A percentile compares a stretch with the other conserved stretches of the same genome.
These are phyloP conservation scores for Rosa chinensis DNA, from an alignment of 306 rosid species.

Conservation along the genomic window DNA sequence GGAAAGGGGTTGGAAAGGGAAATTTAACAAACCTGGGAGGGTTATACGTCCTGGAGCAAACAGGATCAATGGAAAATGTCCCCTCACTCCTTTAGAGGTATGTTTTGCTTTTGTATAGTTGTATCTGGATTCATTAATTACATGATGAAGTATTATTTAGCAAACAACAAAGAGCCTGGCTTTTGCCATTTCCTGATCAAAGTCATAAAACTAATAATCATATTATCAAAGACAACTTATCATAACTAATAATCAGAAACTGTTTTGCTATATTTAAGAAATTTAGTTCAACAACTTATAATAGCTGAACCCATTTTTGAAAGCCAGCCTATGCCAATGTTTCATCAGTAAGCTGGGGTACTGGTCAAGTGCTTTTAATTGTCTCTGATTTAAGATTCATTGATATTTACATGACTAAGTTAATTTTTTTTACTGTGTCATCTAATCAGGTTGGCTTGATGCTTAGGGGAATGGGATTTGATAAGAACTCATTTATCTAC, in stretches of 20 bases:
- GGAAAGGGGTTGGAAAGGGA: conserved; percentile 98
- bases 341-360: not conserved
- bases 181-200: not conserved
- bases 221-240: not conserved
- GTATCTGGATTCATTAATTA: not conserved
- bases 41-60: conserved; percentile 96
- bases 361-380: not conserved
- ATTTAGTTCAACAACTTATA: not conserved
- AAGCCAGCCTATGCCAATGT: not conserved
- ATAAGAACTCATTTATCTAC: conserved; percentile 73
- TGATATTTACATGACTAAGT: not conserved
- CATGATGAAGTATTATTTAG: not conserved
- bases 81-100: conserved; percentile 98
- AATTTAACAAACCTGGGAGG: conserved; percentile 93
- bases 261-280: not conserved
- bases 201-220: not conserved
- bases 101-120: conserved; percentile 17
- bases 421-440: conserved; percentile 14
- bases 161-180: not conserved
- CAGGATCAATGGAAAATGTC: conserved; percentile 94
- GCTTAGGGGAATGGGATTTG: conserved; percentile 98
- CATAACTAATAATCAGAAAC: not conserved
- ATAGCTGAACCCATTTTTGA: not conserved
- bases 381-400: not conserved
- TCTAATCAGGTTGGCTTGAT: conserved; percentile 84